Evolutionary conservation across 768 basidiomycete species (phyloP).

Genomic region (Collybiopsis luxurians): DNA sequence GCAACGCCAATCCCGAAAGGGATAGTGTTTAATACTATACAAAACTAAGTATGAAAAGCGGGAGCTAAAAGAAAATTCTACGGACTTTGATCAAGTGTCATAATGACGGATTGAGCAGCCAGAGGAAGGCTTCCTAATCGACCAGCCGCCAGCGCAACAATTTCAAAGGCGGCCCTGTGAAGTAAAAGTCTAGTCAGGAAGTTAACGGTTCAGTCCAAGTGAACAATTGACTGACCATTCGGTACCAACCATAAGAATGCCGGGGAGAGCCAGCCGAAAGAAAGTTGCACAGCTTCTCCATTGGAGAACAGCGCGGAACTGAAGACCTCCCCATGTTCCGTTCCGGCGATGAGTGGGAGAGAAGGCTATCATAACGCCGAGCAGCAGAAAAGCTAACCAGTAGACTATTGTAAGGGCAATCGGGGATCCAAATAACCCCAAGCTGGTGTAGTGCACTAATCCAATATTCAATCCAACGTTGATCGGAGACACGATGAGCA

Average conservation of each 20-base stretch:
- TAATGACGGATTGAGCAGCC: conserved; percentile 76
- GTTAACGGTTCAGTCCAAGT: not conserved
- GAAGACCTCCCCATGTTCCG: conserved; percentile 63
- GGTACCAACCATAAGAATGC: conserved; percentile 76
- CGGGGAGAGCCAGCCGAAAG: conserved; percentile 68
- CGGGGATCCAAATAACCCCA: conserved; percentile 67
- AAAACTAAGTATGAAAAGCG: not conserved
- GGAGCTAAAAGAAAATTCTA: conserved; percentile 1
- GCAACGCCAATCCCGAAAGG: conserved; percentile 79
- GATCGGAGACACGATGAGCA: conserved; percentile 61
- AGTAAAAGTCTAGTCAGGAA: not conserved
- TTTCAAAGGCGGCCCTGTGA: conserved; percentile 75
- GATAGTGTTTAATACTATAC: conserved; percentile 65
- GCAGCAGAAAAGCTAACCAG: conserved; percentile 60
- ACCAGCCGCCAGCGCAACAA: conserved; percentile 76
- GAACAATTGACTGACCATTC: conserved; percentile 55
- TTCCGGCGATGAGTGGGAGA: conserved; percentile 56
- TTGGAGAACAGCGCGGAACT: conserved; percentile 43
- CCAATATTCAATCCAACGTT: conserved; percentile 58
- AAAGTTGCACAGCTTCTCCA: conserved; percentile 50
- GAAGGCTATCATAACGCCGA: conserved; percentile 45
- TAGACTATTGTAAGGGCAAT: conserved; percentile 67
- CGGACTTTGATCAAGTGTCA: conserved; percentile 76
- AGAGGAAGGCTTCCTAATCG: conserved; percentile 63
- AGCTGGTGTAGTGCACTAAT: conserved; percentile 61